Conservation (phyloP, 768 basidiomycete genomes). For the Gelatoporia subvermispora region DNA sequence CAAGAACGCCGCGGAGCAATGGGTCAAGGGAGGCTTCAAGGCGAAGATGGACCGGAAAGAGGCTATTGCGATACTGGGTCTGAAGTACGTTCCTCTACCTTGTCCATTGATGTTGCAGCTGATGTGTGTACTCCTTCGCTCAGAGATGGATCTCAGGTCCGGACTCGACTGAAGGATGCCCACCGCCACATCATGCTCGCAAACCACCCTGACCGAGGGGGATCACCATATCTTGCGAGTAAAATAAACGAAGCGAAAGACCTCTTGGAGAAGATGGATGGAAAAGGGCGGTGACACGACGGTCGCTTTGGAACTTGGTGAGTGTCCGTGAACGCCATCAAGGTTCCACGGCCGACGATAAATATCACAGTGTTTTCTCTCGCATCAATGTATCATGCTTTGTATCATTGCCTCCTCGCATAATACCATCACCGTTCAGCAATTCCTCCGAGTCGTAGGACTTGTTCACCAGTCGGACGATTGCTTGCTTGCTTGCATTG, state of each 20-base stretch:
- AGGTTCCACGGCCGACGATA: neutral
- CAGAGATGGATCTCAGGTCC: constrained; percentile 80
- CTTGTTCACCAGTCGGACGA: neutral
- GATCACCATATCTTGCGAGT: constrained; percentile 95
- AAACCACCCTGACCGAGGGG: constrained; percentile 98
- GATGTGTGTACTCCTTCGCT: neutral
- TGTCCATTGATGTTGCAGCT: neutral
- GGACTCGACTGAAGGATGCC: constrained; percentile 84
- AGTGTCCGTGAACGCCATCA: neutral
- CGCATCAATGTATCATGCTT: neutral
- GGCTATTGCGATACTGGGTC: constrained; percentile 84
- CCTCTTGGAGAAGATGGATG: constrained; percentile 75
- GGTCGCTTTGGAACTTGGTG: constrained; percentile 1
- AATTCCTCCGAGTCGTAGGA: neutral
- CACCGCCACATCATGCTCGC: constrained; percentile 97
- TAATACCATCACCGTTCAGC: constrained; percentile 13
- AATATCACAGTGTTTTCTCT: neutral
- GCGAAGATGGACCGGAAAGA: constrained; percentile 95
- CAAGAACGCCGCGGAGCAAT: constrained; percentile 68
- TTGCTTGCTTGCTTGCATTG: too few species aligned
- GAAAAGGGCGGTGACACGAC: constrained; percentile 32
- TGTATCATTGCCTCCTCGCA: constrained; percentile 12
- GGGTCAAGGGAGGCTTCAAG: constrained; percentile 91
- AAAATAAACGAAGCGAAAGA: constrained; percentile 99
- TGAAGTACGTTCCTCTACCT: constrained; percentile 65